These are phyloP conservation scores for Margaritispora aquatica DNA, from an alignment of 495 filamentous ascomycete genomes.

Conservation along the genomic window DNA sequence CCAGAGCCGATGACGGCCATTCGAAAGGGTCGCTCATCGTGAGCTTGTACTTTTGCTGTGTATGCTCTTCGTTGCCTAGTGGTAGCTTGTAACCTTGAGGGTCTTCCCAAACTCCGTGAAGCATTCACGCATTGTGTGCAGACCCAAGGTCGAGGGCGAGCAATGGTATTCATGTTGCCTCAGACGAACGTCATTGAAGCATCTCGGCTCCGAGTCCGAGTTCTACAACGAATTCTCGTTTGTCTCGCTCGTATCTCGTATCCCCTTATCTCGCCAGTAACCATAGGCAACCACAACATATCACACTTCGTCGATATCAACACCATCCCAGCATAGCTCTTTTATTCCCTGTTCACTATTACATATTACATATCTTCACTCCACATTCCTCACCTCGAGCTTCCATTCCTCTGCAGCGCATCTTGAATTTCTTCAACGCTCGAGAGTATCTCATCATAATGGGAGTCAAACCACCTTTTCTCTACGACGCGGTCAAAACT, in stretches of 20 bases:
- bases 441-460: slow-evolving; percentile 27
- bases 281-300: slow-evolving; percentile 3
- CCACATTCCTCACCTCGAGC: slow-evolving; percentile 7
- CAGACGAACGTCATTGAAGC: slow-evolving; percentile 16
- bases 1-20: slow-evolving; percentile 92
- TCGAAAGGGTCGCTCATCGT: slow-evolving; percentile 52
- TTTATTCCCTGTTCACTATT: background rate
- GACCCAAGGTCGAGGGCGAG: slow-evolving; percentile 14
- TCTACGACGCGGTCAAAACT: slow-evolving; percentile 55
- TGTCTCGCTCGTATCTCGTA: background rate
- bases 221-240: background rate
- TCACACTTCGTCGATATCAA: no score
- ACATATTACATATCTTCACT: slow-evolving; percentile 7
- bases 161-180: slow-evolving; percentile 14
- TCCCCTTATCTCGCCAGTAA: slow-evolving; percentile 12
- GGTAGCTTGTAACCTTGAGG: background rate
- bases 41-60: slow-evolving; percentile 17
- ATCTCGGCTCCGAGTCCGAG: slow-evolving; percentile 8
- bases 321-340: background rate
- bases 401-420: slow-evolving; percentile 4
- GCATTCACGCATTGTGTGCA: slow-evolving; percentile 14
- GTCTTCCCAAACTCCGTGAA: background rate
- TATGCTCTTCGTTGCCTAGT: slow-evolving; percentile 14
- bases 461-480: slow-evolving; percentile 58
- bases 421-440: background rate